Base-by-base conservation (phyloP, 2,329 filamentous ascomycete species). In the Penicillium janthinellum region DNA sequence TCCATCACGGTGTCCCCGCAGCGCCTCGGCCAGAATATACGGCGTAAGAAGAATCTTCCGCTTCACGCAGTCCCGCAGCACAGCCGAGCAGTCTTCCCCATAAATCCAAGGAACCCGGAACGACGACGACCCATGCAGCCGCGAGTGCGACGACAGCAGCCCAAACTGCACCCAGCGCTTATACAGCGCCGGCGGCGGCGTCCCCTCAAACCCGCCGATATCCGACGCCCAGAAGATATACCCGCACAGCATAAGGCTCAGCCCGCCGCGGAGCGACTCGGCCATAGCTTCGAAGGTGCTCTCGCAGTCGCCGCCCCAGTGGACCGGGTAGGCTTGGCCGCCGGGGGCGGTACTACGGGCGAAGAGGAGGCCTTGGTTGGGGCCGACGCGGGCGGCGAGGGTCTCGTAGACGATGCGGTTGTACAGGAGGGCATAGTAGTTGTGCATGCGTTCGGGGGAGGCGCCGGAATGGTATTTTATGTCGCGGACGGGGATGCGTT, bases 91-190 rank as follows among this genome's bases (percentile, higher is more conserved):
- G 51, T 89, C 86, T 60, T 84, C 75, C 66, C 90, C 89, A 60
- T 90, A 86, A 45, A 85, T 83, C 89, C 89, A 91, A 2, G 89
- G 89, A n/a, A 91, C 88, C 17, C 89, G 86, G 76, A 90, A 91
- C 3, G 86, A 88, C 61, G 81, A 84, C 53, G 85, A 88, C 2
- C 89, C 89, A 71, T 91, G 89, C 11, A 91, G 81, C 14, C 88
- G 83, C 39, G 86, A 89, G 73, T 91, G 89, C 10, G 84, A 86
- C 65, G 87, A 90, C 42, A 91, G 76, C 1, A 91, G 80, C 0
- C 89, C 89, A 73, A 91, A 90, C n/a, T 88, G 88, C 5, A 91
- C 88, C 89, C 89, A 91, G 51, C 89, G 85, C 77, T 91, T 91
- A 76, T 91, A 91, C 67, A 91, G 84, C 78, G 86, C 87, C 0